phyloP scores from a whole-genome alignment of 768 basidiomycete genomes.

The Omphalotus guepiniiformis region DNA sequence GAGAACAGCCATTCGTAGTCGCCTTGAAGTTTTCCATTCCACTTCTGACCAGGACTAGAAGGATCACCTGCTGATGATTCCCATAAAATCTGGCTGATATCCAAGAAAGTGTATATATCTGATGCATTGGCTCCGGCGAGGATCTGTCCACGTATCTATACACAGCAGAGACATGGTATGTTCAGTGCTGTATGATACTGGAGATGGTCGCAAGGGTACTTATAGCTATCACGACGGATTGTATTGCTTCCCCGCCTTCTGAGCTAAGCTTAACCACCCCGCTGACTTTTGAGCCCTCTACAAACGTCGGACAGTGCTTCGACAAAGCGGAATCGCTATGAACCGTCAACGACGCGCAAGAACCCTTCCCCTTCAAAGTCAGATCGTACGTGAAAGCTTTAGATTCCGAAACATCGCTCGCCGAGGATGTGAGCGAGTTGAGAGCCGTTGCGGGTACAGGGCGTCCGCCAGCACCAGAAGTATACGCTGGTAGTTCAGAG shows the following conservation, averaged over 20 bases:
- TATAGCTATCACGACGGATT: conserved; percentile 35
- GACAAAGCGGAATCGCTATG: conserved; percentile 31
- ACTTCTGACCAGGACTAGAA: conserved; percentile 7
- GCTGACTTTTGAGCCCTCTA: conserved; percentile 18
- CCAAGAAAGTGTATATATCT: conserved; percentile 30
- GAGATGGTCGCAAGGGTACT: conserved; percentile 14
- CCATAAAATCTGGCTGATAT: conserved; percentile 33
- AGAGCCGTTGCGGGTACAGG: not conserved
- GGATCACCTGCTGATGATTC: conserved; percentile 17
- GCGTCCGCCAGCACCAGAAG: not conserved
- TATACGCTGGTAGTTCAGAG: conserved; percentile 7
- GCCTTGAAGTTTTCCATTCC: conserved; percentile 29
- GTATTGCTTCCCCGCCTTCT: conserved; percentile 28
- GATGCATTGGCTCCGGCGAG: conserved; percentile 32
- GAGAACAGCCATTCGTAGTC: conserved; percentile 34
- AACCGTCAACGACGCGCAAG: conserved; percentile 36
- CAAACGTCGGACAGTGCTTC: conserved; percentile 18
- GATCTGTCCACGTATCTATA: conserved; percentile 35
- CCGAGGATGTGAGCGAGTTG: not conserved
- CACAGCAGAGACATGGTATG: no score
- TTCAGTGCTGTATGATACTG: conserved; percentile 4
- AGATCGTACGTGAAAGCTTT: conserved; percentile 1
- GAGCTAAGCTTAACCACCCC: conserved; percentile 14
- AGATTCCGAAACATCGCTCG: not conserved
- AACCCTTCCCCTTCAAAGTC: not conserved